phyloP scores from a whole-genome alignment of 1,284 basidiomycete species.

The Trametes polyzona region DNA sequence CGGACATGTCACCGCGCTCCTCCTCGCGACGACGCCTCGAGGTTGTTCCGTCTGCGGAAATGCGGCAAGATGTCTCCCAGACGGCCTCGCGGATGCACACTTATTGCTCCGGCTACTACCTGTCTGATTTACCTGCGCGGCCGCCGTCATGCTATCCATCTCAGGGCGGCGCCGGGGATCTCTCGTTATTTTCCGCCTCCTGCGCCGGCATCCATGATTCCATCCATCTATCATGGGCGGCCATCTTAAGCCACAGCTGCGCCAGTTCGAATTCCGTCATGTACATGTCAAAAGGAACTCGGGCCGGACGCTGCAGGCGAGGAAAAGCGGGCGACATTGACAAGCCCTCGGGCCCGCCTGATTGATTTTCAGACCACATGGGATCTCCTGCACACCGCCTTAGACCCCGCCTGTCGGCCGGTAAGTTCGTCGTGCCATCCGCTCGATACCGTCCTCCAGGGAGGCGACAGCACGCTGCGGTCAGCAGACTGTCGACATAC shows the following conservation, averaged over 20 bases:
- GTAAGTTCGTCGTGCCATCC: conserved; percentile 1
- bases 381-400: not conserved
- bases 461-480: not conserved
- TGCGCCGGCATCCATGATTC: not conserved
- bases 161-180: conserved; percentile 12
- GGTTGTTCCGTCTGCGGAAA: not conserved
- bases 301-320: not conserved
- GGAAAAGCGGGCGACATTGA: not conserved
- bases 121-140: conserved; percentile 18
- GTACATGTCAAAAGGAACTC: not conserved
- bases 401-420: not conserved
- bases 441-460: not conserved
- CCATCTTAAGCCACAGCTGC: conserved; percentile 9
- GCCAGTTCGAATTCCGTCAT: not conserved
- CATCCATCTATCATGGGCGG: conserved; percentile 4
- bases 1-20: not conserved
- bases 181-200: not conserved
- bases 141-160: not conserved
- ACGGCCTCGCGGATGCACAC: conserved; percentile 11
- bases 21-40: conserved; percentile 2
- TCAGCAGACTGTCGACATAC: conserved; percentile 1
- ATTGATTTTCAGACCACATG: conserved; percentile 1
- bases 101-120: conserved; percentile 17
- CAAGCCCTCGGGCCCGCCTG: conserved; percentile 12
- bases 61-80: not conserved